Evolutionary conservation across 768 basidiomycete genomes (phyloP), one percentile per base, ranked within the genome.

Genomic region (Hericium alpestre): DNA sequence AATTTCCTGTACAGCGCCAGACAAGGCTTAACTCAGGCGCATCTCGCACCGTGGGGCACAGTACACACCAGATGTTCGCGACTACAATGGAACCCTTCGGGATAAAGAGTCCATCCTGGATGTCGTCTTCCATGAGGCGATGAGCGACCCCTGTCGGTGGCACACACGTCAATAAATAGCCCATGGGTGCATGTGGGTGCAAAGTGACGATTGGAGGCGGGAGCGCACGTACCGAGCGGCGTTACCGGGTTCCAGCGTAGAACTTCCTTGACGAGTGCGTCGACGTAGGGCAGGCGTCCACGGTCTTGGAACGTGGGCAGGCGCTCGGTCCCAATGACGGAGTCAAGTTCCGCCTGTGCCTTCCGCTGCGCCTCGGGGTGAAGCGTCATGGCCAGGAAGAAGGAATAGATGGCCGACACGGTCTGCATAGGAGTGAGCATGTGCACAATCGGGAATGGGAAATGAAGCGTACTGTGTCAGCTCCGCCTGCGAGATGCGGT

Each of bases 21-120:
- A 32, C 32, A 13, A 37, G 37, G 32, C 32, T 32, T 32, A 32
- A 10, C 2, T 32, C 32, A 32, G 25, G 32, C 32, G 9, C 32
- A 32, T 32, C 32, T 32, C 32, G 32, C 32, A 32, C 32, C 32
- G 32, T 32, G 32, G 32, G 9, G 32, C 3, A 16, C 22, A n/a
- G 15, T 15, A 56, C 38, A 8, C 1, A 67, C 66, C 64, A 60
- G 1, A 67, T 61, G 39, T 65, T 65, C 2, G 63, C 60, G 32
- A 67, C 59, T 5, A 69, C 56, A 9, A 65, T 63, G 8, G 69
- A 53, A 16, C 65, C 69, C 41, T 69, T 67, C 2, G 72, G 72
- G 20, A 73, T 72, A 57, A 66, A 65, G 56, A 64, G 68, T n/a
- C 69, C 69, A 8, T 68, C 60, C 38, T 69, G 71, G 16, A 67